Conservation (phyloP, 1,284 basidiomycete species). For the Heterobasidion parviporum region DNA sequence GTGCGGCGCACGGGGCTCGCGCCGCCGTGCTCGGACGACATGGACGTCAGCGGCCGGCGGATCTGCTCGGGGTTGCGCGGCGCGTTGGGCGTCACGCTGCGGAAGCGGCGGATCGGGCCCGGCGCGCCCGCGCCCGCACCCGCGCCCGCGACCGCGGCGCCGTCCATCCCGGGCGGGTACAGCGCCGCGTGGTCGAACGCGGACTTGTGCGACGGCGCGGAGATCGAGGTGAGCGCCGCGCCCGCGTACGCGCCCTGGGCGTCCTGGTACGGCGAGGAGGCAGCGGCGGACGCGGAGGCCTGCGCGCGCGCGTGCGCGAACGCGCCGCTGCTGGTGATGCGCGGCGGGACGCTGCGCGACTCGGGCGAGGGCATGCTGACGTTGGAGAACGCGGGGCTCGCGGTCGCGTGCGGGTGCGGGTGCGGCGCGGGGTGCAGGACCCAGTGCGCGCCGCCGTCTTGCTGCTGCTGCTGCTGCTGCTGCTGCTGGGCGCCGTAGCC, state of each 20-base stretch:
- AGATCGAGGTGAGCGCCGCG: slow-evolving; percentile 26
- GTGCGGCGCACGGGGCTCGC: slow-evolving; percentile 13
- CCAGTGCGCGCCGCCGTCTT: neutral
- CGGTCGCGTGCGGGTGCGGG: neutral
- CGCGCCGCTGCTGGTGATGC: slow-evolving; percentile 5
- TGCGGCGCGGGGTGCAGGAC: slow-evolving; percentile 4
- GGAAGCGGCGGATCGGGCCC: slow-evolving; percentile 54
- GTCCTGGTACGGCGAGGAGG: neutral
- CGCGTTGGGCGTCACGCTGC: slow-evolving; percentile 67
- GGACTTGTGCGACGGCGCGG: slow-evolving; percentile 60
- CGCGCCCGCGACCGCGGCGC: slow-evolving; percentile 12
- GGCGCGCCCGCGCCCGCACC: slow-evolving; percentile 15
- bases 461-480: neutral
- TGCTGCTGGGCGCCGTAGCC: neutral
- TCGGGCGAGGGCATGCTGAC: slow-evolving; percentile 1
- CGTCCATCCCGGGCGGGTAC: slow-evolving; percentile 34
- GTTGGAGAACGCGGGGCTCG: slow-evolving; percentile 9
- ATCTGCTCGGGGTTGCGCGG: slow-evolving; percentile 37
- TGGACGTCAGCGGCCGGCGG: slow-evolving; percentile 41
- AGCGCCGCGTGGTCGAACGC: slow-evolving; percentile 51
- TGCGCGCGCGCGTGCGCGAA: neutral
- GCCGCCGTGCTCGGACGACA: slow-evolving; percentile 25
- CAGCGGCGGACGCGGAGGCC: neutral
- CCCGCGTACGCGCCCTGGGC: neutral
- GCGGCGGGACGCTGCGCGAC: slow-evolving; percentile 2